Percentiles rank a stretch among this genome's conserved stretches.
phyloP scores from a whole-genome alignment of 1,284 basidiomycete genomes.

The Marasmius sp. region DNA sequence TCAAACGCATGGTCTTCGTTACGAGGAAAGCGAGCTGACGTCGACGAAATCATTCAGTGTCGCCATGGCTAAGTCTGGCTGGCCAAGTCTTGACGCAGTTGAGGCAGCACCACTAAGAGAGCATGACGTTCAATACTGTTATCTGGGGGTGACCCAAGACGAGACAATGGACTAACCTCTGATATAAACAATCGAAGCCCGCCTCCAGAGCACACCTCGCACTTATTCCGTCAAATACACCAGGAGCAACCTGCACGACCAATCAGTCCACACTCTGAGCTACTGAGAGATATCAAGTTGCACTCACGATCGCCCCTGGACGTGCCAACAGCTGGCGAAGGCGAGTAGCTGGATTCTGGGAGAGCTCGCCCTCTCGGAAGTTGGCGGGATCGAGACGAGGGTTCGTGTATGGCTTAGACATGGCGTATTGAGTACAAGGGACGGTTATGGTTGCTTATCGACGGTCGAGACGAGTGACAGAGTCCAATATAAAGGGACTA shows the following conservation, averaged over 20 bases:
- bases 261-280: neutral
- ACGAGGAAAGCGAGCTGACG: conserved; percentile 23
- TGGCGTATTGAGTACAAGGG: neutral
- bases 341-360: conserved; percentile 65
- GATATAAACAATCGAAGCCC: conserved; percentile 60
- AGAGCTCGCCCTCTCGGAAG: conserved; percentile 66
- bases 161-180: conserved; percentile 32
- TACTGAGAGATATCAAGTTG: neutral
- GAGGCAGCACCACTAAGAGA: conserved; percentile 48
- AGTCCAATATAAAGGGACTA: neutral
- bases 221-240: conserved; percentile 64
- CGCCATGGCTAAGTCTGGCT: conserved; percentile 56
- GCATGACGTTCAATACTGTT: neutral
- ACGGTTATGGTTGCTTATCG: neutral
- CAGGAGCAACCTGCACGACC: conserved; percentile 42
- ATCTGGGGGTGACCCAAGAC: neutral
- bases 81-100: conserved; percentile 54
- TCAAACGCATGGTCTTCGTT: neutral
- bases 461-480: no score
- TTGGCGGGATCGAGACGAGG: conserved; percentile 65
- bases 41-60: conserved; percentile 51
- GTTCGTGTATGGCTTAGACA: conserved; percentile 42
- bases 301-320: conserved; percentile 70
- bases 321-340: conserved; percentile 74
- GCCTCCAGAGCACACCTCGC: conserved; percentile 60